Percentiles rank a stretch among this genome's conserved stretches.
Evolutionary conservation across 352 stramenopile species (phyloP).

Genomic region (Pythium dissotocum): DNA sequence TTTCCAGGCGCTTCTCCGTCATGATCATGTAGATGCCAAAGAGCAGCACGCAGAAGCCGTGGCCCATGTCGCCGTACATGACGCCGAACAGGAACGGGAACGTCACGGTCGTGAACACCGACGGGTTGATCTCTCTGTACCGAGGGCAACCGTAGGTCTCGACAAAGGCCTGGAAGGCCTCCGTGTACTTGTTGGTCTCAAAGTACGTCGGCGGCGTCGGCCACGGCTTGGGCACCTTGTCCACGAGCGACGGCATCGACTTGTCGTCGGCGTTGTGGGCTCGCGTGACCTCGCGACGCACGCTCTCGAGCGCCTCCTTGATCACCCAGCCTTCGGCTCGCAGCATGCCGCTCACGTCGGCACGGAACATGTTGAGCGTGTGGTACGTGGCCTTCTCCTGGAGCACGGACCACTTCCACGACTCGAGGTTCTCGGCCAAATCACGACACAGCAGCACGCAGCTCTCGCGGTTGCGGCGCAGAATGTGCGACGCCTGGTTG

Average conservation of each 20-base stretch:
- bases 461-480: conserved; percentile 96
- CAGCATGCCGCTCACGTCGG: conserved; percentile 96
- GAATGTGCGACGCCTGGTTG: conserved; percentile 95
- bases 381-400: conserved; percentile 98
- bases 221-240: conserved; percentile 95
- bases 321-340: conserved; percentile 97
- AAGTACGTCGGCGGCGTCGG: conserved; percentile 98
- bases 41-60: conserved; percentile 95
- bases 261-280: conserved; percentile 93
- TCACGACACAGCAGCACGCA: conserved; percentile 93
- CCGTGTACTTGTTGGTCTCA: conserved; percentile 99
- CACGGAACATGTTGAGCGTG: conserved; percentile 97
- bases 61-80: conserved; percentile 99
- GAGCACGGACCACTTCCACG: conserved; percentile 97
- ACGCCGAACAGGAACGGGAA: conserved; percentile 99
- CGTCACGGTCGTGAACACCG: conserved; percentile 98
- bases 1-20: conserved; percentile 89
- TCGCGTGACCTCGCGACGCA: conserved; percentile 87
- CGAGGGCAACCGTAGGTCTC: conserved; percentile 98
- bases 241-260: conserved; percentile 92
- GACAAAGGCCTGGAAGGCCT: conserved; percentile 98
- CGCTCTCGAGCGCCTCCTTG: conserved; percentile 69
- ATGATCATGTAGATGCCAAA: conserved; percentile 94
- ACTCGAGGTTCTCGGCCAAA: conserved; percentile 92
- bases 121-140: conserved; percentile 99